phyloP scores from a whole-genome alignment of 257 asterid species.

The Paulownia fortunei region DNA sequence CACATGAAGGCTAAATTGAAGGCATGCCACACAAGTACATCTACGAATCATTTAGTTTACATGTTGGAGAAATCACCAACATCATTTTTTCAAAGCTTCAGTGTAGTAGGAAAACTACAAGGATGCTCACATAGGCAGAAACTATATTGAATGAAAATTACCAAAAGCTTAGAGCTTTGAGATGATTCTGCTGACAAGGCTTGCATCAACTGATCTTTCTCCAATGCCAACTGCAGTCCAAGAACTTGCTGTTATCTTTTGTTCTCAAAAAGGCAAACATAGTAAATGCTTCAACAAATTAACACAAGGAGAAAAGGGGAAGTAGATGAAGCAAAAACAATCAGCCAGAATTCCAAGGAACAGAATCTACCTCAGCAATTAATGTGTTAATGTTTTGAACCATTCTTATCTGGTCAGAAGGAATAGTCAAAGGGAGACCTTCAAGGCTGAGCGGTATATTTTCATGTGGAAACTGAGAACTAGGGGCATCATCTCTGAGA shows the following conservation, averaged over 20 bases:
- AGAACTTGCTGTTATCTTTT: background rate
- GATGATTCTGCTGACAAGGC: constrained; percentile 70
- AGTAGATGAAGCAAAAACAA: constrained; percentile 7
- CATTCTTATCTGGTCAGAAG: constrained; percentile 74
- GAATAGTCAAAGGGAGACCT: constrained; percentile 48
- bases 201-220: constrained; percentile 65
- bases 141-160: constrained; percentile 30
- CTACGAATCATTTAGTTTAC: background rate
- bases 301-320: constrained; percentile 5
- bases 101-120: background rate
- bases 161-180: constrained; percentile 60
- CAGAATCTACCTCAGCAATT: constrained; percentile 61
- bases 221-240: constrained; percentile 64
- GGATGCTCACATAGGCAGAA: background rate
- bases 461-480: constrained; percentile 44
- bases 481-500: constrained; percentile 37
- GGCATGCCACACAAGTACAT: background rate
- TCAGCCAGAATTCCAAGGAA: constrained; percentile 12
- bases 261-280: constrained; percentile 19
- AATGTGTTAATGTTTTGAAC: constrained; percentile 63
- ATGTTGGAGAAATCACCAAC: background rate
- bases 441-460: constrained; percentile 43
- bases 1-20: background rate
- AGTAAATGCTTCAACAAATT: background rate
- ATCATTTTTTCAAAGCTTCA: background rate